phyloP scores from a whole-genome alignment of 2,329 filamentous ascomycete genomes.

The Cylindrodendrum hubeiense region DNA sequence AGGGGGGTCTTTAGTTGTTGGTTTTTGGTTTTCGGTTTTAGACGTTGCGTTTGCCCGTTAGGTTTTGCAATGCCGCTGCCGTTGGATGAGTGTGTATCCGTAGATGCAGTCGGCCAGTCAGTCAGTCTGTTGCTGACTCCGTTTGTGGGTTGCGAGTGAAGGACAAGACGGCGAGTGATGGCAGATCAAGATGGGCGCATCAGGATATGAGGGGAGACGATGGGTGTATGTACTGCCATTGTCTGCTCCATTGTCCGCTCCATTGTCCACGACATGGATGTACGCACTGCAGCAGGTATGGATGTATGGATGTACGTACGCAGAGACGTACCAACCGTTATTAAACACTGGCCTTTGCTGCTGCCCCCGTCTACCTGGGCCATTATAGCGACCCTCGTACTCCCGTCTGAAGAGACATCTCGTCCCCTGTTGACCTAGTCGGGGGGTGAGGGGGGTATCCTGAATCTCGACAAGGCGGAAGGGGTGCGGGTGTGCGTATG shows the following conservation, averaged over 20 bases:
- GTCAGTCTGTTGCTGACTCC: not conserved
- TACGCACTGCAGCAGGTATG: conserved; percentile 2
- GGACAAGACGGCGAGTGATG: not conserved
- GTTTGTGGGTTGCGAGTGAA: not conserved
- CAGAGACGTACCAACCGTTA: conserved; percentile 20
- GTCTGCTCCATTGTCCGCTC: not conserved
- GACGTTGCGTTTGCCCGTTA: not conserved
- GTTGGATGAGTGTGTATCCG: not conserved
- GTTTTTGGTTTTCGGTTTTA: not conserved
- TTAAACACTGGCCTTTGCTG: conserved; percentile 3
- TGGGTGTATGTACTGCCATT: conserved; percentile 2
- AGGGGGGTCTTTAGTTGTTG: not conserved
- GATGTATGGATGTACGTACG: conserved; percentile 15
- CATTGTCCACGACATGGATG: conserved; percentile 6
- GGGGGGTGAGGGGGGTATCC: not conserved
- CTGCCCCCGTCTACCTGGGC: not conserved
- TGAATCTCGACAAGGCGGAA: not conserved
- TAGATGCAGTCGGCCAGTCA: too few relatives aligned
- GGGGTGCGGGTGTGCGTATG: not conserved
- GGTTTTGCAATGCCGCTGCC: not conserved
- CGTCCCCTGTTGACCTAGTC: not conserved
- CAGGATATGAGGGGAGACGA: not conserved
- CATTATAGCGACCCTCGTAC: not conserved
- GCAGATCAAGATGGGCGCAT: not conserved
- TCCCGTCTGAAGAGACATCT: not conserved